Evolutionary conservation across 495 filamentous ascomycete genomes (phyloP), one percentile per base, ranked within the genome.

Genomic region (Penicillium fimorum): DNA sequence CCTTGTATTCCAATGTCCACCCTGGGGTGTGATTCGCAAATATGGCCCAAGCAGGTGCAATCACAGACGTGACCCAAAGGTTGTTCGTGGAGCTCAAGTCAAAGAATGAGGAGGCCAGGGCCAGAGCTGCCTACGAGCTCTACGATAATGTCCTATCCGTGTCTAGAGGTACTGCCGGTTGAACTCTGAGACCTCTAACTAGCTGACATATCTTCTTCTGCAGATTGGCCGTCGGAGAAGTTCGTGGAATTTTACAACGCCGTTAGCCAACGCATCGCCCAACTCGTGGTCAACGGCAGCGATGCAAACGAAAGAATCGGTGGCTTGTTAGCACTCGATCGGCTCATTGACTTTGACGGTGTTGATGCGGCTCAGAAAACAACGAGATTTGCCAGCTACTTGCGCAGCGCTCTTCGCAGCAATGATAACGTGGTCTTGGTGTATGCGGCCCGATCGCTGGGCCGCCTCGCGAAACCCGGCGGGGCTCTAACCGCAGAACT

Each of bases 321-420:
- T 44, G 94, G 94, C 11, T 88, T 99, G 33, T 82, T 92, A 35
- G 92, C 94, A 53, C 87, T 99, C 52, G 92, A 96, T 66, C 84
- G 86, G 37, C 82, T 99, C 25, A 95, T 97, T 70, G 90, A 95
- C 68, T 96, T 99, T 63, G 91, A 95, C 60, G 92, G 92, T 56
- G 92, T 97, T 38, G 95, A 97, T 73, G 86, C 87, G 7, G 92
- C 91, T 17, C 85, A 93, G 62, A 97, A 97, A 69, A 97, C 93
- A 33, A 92, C 92, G 12, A 84, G 92, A 30, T 97, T 97, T 70
- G 88, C 89, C 40, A 88, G 90, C 58, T 92, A 91, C 62, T 83
- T 99, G n/a, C 87, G 90, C 53, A 87, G 80, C 43, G 90, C 95
- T 27, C 77, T 97, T 61, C 84, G 91, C 63, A 92, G 93, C 47